phyloP scores from a whole-genome alignment of 352 stramenopile genomes.

The Globisporangium splendens region DNA sequence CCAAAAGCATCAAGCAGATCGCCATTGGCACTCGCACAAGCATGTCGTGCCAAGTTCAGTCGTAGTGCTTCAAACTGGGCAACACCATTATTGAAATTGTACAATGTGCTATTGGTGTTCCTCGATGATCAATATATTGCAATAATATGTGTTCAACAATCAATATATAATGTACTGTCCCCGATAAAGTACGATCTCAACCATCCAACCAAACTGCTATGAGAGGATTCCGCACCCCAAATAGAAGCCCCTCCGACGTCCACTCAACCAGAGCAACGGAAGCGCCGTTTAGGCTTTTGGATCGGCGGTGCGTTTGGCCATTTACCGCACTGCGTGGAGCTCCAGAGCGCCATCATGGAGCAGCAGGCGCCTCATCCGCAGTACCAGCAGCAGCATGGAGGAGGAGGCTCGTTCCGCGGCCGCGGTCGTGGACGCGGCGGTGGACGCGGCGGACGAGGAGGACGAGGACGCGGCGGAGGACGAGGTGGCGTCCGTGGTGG shows the following conservation, averaged over 20 bases:
- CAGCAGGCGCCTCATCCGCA: background rate
- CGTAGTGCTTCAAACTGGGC: too few relatives aligned
- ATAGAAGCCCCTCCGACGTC: background rate
- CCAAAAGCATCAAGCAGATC: too few relatives aligned
- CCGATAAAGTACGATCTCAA: background rate
- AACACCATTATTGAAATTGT: too few relatives aligned
- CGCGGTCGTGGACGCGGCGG: constrained; percentile 18
- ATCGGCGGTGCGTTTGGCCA: background rate
- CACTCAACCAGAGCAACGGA: background rate
- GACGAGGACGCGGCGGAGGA: constrained; percentile 26
- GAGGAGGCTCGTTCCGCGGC: constrained; percentile 7
- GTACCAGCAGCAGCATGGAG: background rate
- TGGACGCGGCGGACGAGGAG: constrained; percentile 1
- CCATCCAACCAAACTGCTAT: background rate
- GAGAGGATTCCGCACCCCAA: background rate
- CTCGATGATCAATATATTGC: too few relatives aligned
- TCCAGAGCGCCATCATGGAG: background rate
- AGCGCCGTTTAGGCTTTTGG: background rate
- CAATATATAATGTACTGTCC: background rate
- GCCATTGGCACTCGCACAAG: too few relatives aligned
- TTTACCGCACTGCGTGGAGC: background rate
- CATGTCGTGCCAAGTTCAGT: too few relatives aligned
- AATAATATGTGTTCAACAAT: too few relatives aligned
- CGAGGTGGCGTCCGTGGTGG: constrained; percentile 28
- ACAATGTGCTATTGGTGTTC: too few relatives aligned